These are phyloP conservation scores for Acacia concinna DNA, from an alignment of 331 rosid genomes.

Conservation along the genomic window DNA sequence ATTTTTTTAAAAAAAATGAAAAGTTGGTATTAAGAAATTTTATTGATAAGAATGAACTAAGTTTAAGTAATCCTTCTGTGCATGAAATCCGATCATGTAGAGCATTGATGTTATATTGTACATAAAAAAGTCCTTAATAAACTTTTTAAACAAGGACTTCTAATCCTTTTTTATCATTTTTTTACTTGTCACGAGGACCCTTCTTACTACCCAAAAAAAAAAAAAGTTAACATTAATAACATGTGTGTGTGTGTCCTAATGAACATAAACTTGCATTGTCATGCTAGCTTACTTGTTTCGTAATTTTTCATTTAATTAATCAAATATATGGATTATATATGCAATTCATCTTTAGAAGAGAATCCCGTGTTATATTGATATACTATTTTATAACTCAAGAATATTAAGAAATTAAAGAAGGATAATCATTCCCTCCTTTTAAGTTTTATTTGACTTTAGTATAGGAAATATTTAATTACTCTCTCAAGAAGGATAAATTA, in stretches of 20 bases:
- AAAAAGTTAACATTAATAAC: neutral
- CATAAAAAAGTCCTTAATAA: too few species aligned
- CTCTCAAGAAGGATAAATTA: constrained; percentile 1
- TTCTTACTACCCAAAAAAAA: too few species aligned
- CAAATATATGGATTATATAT: neutral
- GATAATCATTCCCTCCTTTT: constrained; percentile 11
- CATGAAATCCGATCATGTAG: too few species aligned
- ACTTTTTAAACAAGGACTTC: too few species aligned
- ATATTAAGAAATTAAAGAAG: neutral
- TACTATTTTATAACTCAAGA: neutral
- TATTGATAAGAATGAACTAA: too few species aligned
- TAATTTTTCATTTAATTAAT: neutral
- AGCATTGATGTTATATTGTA: too few species aligned
- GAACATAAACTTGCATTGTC: neutral
- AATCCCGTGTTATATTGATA: neutral
- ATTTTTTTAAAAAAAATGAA: too few species aligned
- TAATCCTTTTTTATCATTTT: neutral
- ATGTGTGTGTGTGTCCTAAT: too few species aligned
- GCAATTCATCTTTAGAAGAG: neutral
- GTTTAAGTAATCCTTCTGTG: too few species aligned
- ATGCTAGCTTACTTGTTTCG: neutral
- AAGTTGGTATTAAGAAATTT: too few species aligned
- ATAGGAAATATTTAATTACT: neutral
- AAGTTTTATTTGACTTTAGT: neutral
- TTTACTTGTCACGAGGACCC: neutral